These are phyloP conservation scores for Melampsora abietis-canadensis DNA, from an alignment of 1,284 basidiomycete genomes.

Conservation along the genomic window DNA sequence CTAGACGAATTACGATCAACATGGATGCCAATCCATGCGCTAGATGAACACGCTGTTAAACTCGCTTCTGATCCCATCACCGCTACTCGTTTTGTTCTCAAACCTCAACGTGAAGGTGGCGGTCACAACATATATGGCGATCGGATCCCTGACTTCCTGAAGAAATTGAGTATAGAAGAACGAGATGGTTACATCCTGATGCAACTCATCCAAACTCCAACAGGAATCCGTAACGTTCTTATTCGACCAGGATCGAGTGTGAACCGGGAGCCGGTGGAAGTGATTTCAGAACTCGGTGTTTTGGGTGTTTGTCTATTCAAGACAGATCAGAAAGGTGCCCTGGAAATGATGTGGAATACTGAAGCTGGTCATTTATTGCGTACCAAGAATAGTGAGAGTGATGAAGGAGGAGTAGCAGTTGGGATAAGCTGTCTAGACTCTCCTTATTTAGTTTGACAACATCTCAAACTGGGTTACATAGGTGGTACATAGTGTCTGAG, in stretches of 20 bases:
- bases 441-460: slow-evolving; percentile 17
- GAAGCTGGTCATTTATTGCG: slow-evolving; percentile 80
- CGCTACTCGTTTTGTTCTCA: slow-evolving; percentile 69
- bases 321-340: slow-evolving; percentile 48
- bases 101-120: slow-evolving; percentile 94
- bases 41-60: neutral
- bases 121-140: slow-evolving; percentile 91
- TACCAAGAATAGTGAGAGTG: slow-evolving; percentile 86
- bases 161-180: slow-evolving; percentile 65
- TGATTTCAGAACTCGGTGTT: slow-evolving; percentile 86
- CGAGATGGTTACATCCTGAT: slow-evolving; percentile 82
- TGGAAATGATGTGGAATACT: slow-evolving; percentile 55
- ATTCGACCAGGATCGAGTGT: slow-evolving; percentile 60
- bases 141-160: slow-evolving; percentile 69
- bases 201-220: slow-evolving; percentile 78
- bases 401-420: slow-evolving; percentile 91
- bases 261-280: slow-evolving; percentile 60
- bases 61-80: slow-evolving; percentile 23
- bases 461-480: too few species aligned
- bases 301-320: slow-evolving; percentile 83
- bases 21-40: slow-evolving; percentile 22
- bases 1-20: slow-evolving; percentile 17
- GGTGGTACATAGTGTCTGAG: too few species aligned
- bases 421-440: slow-evolving; percentile 86
- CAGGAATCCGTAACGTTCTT: slow-evolving; percentile 66